These are phyloP conservation scores for Oryza coarctata DNA, from an alignment of 176 grass and related monocot genomes.

Conservation along the genomic window DNA sequence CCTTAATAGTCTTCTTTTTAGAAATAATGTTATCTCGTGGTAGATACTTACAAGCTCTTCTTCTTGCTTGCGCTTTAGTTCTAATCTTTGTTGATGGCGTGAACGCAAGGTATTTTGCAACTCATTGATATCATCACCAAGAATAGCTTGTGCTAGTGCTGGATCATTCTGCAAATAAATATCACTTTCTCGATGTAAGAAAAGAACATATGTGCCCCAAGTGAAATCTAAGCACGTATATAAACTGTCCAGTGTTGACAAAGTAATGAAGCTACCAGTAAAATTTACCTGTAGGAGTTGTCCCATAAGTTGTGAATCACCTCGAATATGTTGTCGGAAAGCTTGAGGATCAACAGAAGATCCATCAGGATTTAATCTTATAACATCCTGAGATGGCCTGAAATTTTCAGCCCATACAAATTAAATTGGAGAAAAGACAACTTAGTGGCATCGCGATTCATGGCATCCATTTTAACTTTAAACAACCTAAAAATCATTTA, in stretches of 20 bases:
- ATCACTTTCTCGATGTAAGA: not conserved
- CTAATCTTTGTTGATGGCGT: constrained; percentile 66
- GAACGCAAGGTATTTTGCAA: constrained; percentile 72
- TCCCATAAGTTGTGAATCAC: constrained; percentile 82
- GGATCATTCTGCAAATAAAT: constrained; percentile 83
- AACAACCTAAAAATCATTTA: not conserved
- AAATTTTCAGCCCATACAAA: constrained; percentile 29
- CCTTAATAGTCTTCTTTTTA: not conserved
- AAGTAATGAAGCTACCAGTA: constrained; percentile 1
- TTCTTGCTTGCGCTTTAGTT: constrained; percentile 75
- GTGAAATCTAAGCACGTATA: not conserved
- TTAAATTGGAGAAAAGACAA: constrained; percentile 19
- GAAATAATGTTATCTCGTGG: constrained; percentile 1
- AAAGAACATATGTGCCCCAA: not conserved
- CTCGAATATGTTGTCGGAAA: constrained; percentile 75
- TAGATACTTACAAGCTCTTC: constrained; percentile 89
- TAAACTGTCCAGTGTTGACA: not conserved
- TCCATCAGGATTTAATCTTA: constrained; percentile 70
- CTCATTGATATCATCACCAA: constrained; percentile 71
- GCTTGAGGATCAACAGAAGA: constrained; percentile 75
- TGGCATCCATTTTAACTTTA: constrained; percentile 4
- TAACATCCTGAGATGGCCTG: constrained; percentile 55
- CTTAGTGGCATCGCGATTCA: not conserved
- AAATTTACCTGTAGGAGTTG: constrained; percentile 84
- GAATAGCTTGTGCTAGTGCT: constrained; percentile 78